These are phyloP conservation scores for Dipsacomyces acuminosporus DNA, from an alignment of 371 early-diverging fungal genomes.

Conservation along the genomic window DNA sequence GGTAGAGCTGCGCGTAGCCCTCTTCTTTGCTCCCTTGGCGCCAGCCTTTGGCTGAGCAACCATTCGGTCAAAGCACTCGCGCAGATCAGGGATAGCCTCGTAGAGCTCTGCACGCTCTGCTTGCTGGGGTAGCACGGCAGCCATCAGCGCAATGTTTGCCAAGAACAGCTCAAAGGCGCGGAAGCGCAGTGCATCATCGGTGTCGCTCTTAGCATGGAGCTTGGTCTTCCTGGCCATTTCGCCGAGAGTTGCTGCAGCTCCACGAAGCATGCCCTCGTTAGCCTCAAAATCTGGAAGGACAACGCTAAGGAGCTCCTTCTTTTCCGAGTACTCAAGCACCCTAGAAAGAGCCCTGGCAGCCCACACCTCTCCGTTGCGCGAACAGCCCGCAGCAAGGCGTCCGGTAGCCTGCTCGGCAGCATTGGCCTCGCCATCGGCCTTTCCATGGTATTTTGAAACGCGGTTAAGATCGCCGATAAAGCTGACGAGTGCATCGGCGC, in stretches of 20 bases:
- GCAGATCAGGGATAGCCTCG: slow-evolving; percentile 53
- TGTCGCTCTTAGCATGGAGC: background rate
- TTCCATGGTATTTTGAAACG: slow-evolving; percentile 24
- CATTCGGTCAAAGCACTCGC: slow-evolving; percentile 66
- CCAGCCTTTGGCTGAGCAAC: slow-evolving; percentile 33
- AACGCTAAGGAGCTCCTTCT: slow-evolving; percentile 19
- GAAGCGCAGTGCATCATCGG: slow-evolving; percentile 21
- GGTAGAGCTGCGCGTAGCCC: slow-evolving; percentile 3
- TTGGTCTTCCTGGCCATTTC: slow-evolving; percentile 5
- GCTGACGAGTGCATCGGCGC: slow-evolving; percentile 57
- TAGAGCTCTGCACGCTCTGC: slow-evolving; percentile 24
- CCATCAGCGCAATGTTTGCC: slow-evolving; percentile 25
- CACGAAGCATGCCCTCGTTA: slow-evolving; percentile 48
- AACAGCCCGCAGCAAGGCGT: slow-evolving; percentile 13
- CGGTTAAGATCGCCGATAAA: slow-evolving; percentile 59
- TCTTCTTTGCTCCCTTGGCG: slow-evolving; percentile 8
- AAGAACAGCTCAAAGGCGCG: slow-evolving; percentile 31
- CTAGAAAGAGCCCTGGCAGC: slow-evolving; percentile 16
- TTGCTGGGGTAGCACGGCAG: slow-evolving; percentile 5
- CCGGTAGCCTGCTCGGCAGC: slow-evolving; percentile 11
- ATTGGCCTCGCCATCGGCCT: slow-evolving; percentile 46
- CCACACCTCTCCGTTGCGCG: slow-evolving; percentile 31
- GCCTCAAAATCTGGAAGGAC: slow-evolving; percentile 62
- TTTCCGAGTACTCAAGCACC: slow-evolving; percentile 16
- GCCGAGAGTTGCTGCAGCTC: slow-evolving; percentile 55